A percentile compares a stretch with the other conserved stretches of the same genome.
Evolutionary conservation across 2,329 filamentous ascomycete genomes (phyloP).

Genomic region (Laburnicola sp.): DNA sequence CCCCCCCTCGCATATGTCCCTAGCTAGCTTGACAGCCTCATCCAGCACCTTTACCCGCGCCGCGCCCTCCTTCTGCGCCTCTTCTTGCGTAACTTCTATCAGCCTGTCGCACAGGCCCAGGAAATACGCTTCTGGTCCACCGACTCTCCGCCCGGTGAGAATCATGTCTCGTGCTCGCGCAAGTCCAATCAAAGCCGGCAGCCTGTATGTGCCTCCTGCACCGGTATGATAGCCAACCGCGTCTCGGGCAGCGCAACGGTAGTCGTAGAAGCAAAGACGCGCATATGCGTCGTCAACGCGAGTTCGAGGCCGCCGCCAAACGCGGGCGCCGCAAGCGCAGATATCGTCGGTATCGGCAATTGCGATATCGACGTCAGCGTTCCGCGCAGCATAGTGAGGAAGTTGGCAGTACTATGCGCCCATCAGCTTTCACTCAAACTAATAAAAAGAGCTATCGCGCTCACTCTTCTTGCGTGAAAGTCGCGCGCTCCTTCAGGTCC

Average conservation of each 20-base stretch:
- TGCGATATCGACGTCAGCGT: slow-evolving; percentile 74
- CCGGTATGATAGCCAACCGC: slow-evolving; percentile 88
- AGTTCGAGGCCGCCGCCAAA: slow-evolving; percentile 94
- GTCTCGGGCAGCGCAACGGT: slow-evolving; percentile 87
- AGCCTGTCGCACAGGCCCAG: slow-evolving; percentile 87
- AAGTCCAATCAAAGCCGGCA: slow-evolving; percentile 79
- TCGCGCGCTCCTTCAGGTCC: slow-evolving; percentile 84
- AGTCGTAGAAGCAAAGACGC: slow-evolving; percentile 79
- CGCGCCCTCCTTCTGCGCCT: slow-evolving; percentile 52
- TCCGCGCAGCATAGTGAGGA: slow-evolving; percentile 73
- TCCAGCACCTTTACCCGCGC: slow-evolving; percentile 71
- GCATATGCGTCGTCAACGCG: slow-evolving; percentile 84
- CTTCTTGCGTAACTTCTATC: slow-evolving; percentile 72
- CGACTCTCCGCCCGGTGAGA: slow-evolving; percentile 83
- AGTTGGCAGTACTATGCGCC: slow-evolving; percentile 68
- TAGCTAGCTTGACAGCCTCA: slow-evolving; percentile 76
- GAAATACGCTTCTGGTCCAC: slow-evolving; percentile 84
- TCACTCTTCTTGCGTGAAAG: slow-evolving; percentile 77
- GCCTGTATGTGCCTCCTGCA: slow-evolving; percentile 86
- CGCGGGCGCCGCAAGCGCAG: slow-evolving; percentile 80
- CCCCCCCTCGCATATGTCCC: slow-evolving; percentile 86
- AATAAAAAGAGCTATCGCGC: slow-evolving; percentile 37
- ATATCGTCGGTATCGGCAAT: slow-evolving; percentile 87
- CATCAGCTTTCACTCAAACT: slow-evolving; percentile 14
- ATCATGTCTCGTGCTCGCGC: slow-evolving; percentile 85